Percentiles rank a stretch among this genome's conserved stretches.
Evolutionary conservation across 352 stramenopile genomes (phyloP).

Genomic region (Phytopythium mirpurense): DNA sequence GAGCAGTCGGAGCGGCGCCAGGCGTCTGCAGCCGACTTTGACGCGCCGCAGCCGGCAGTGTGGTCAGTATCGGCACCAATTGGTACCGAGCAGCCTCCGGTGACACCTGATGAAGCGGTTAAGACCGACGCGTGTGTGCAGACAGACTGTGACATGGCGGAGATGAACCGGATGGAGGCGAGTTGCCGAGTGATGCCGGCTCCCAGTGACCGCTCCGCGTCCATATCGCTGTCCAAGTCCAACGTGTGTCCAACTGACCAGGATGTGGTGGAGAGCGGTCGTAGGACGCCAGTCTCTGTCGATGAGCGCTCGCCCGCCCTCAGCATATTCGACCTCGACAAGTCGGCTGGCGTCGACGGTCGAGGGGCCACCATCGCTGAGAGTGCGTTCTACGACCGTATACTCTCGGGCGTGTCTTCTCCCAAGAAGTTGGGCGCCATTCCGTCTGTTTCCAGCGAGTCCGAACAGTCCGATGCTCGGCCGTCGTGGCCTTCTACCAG

Average conservation of each 20-base stretch:
- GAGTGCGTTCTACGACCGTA: conserved; percentile 4
- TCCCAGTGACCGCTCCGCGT: background rate
- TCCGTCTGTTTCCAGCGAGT: background rate
- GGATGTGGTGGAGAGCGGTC: background rate
- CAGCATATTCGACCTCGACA: conserved; percentile 40
- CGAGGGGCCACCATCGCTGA: background rate
- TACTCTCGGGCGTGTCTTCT: background rate
- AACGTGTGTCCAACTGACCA: too few relatives aligned
- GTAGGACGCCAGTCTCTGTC: background rate
- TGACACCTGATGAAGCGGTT: background rate
- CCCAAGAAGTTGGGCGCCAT: conserved; percentile 5
- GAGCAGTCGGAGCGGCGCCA: conserved; percentile 6
- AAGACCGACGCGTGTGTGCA: background rate
- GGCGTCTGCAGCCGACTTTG: conserved; percentile 10
- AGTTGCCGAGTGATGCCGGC: background rate
- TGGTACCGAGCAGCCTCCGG: background rate
- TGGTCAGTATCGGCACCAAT: background rate
- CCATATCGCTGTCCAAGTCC: background rate
- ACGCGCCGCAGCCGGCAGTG: background rate
- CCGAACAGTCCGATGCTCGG: background rate
- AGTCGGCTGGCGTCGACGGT: conserved; percentile 14
- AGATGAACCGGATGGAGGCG: conserved; percentile 4
- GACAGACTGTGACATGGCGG: conserved; percentile 2
- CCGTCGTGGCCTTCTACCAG: background rate
- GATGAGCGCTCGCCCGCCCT: conserved; percentile 19